Percentiles rank a stretch among this genome's conserved stretches.
These are phyloP conservation scores for Teunomyces barrocoloradensis DNA, from an alignment of 805 yeast species.

Conservation along the genomic window DNA sequence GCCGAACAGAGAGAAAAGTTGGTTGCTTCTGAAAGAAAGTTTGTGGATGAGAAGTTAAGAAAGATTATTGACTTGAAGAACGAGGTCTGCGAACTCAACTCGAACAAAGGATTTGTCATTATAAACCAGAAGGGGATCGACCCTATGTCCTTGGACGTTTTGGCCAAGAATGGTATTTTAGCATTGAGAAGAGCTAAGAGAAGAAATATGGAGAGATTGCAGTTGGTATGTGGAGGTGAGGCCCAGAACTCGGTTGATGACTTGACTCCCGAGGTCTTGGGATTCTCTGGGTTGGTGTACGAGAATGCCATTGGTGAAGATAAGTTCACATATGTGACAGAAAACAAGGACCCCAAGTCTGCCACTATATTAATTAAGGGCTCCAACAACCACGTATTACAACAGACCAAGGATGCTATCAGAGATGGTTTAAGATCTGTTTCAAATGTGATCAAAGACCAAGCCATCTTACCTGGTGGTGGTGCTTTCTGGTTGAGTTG, in stretches of 20 bases:
- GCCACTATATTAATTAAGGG: constrained; percentile 93
- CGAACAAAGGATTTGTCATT: constrained; percentile 80
- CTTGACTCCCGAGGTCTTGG: constrained; percentile 72
- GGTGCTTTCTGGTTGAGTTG: constrained; percentile 93
- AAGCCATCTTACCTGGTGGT: constrained; percentile 89
- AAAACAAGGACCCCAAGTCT: constrained; percentile 82
- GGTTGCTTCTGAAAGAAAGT: constrained; percentile 88
- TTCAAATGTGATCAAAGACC: constrained; percentile 84
- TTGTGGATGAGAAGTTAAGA: constrained; percentile 88
- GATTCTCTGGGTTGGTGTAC: constrained; percentile 85
- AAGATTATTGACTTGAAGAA: constrained; percentile 92
- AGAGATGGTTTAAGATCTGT: constrained; percentile 97
- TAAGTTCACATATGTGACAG: constrained; percentile 93
- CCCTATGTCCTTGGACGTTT: constrained; percentile 92
- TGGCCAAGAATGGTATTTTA: constrained; percentile 88
- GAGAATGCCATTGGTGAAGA: constrained; percentile 97
- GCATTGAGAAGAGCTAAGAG: constrained; percentile 98
- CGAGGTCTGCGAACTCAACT: constrained; percentile 77
- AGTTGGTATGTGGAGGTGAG: constrained; percentile 93
- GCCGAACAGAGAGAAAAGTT: constrained; percentile 96
- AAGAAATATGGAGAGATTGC: constrained; percentile 98
- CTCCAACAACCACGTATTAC: constrained; percentile 82
- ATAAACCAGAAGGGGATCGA: constrained; percentile 98
- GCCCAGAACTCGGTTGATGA: constrained; percentile 98
- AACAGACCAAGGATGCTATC: constrained; percentile 94